Evolutionary conservation across 2,329 filamentous ascomycete species (phyloP), one percentile per base, ranked within the genome.

Genomic region (Fusarium sp.): DNA sequence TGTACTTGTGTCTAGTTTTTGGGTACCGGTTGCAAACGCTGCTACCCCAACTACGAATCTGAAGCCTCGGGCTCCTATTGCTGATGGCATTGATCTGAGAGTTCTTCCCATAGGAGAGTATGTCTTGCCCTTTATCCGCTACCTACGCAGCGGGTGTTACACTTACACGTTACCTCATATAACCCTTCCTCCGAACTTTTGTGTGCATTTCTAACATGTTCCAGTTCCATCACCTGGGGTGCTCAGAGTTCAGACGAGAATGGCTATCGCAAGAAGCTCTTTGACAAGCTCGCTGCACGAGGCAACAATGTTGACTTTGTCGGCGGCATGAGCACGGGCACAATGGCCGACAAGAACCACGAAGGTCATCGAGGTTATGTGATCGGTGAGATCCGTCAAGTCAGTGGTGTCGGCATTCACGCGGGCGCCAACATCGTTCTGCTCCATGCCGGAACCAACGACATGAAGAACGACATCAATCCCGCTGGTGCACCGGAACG

Each of bases 301-400:
- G 63, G 63, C 13, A 65, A 65, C 63, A 13, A 25, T 11, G 54
- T 60, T 10, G 25, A 65, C 38, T 59, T 65, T 50, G 63, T 65
- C 36, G 63, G 63, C 14, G 36, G 40, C 36, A 18, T n/a, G 38
- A 50, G 20, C 52, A 52, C 20, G 4, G 63, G 63, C 8, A n/a
- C 27, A n/a, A 45, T 59, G n/a, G 36, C 36, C 13, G 52, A 59
- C 14, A 27, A 33, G 25, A 16, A 65, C 29, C 63, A 65, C 31
- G 63, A 60, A 38, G 63, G 63, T 1, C 31, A 65, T 27, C 29
- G 63, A 50, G 38, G 54, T 25, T 47, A 65, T 13, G 22, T 20
- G 22, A 65, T 65, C 9, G 40, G 38, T 10, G 38, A 65, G 29
- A 47, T 47, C 22, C 42, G 20, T 6, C 4, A 7, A 27, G 42